phyloP scores from a whole-genome alignment of 2,329 filamentous ascomycete genomes.

The Hypoxylon sp. region DNA sequence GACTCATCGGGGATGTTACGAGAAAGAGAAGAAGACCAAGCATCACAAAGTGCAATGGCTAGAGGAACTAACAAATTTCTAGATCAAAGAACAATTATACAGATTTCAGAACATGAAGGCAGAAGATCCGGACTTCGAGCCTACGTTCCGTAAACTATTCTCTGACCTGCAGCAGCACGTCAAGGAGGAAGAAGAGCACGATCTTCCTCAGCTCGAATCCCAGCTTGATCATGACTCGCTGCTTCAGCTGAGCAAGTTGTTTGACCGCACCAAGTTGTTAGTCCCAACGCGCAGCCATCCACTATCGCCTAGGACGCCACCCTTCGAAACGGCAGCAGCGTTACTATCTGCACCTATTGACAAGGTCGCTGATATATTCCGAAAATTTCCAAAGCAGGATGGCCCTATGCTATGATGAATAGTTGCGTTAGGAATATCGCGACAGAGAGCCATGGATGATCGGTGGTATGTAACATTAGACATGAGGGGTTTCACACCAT shows the following conservation, averaged over 20 bases:
- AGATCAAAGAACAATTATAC: slow-evolving; percentile 68
- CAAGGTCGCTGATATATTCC: slow-evolving; percentile 67
- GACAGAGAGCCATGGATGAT: background rate
- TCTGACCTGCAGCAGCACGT: slow-evolving; percentile 62
- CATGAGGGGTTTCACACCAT: too few species aligned
- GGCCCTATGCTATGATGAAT: slow-evolving; percentile 11
- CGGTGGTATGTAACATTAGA: background rate
- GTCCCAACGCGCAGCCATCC: slow-evolving; percentile 68
- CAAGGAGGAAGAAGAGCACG: slow-evolving; percentile 64
- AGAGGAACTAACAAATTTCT: background rate
- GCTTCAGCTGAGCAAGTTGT: slow-evolving; percentile 59
- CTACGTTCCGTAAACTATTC: slow-evolving; percentile 62
- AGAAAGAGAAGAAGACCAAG: too few species aligned
- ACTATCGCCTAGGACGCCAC: slow-evolving; percentile 64
- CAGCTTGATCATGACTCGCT: slow-evolving; percentile 57
- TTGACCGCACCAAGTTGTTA: slow-evolving; percentile 68
- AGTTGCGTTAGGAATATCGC: background rate
- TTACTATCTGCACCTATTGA: slow-evolving; percentile 71
- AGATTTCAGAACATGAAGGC: slow-evolving; percentile 63
- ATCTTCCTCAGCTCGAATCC: slow-evolving; percentile 64
- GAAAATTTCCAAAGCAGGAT: slow-evolving; percentile 64
- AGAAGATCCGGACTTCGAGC: slow-evolving; percentile 59
- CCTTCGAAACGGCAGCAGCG: slow-evolving; percentile 69
- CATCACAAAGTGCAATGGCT: too few species aligned
- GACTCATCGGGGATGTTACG: too few species aligned